Base-by-base conservation (phyloP, 78 protist species). In the Mantamonas sphyraenae region DNA sequence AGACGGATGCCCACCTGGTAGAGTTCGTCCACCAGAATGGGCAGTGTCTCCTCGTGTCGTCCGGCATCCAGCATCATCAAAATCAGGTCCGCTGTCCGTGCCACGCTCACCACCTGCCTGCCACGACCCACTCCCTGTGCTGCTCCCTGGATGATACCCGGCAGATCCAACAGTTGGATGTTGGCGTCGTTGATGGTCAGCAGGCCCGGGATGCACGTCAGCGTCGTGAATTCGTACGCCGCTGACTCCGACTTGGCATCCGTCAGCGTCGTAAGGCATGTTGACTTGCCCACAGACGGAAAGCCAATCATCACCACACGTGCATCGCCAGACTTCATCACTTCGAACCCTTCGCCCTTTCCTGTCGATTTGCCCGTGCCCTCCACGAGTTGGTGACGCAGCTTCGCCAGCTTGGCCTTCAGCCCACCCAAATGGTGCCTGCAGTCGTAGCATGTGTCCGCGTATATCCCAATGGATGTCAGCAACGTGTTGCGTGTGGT, bases 91-190 rank as follows among this genome's bases (percentile, higher is more conserved):
- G 88, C 68, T 3, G 84, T 68, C 2, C 83, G 59, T 14, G 88
- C 92, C 7, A 77, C 76, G 22, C 80, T 83, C 0, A 90, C 63
- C 31, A 90, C 87, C 28, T 80, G 84, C 37, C 77, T 38, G 2
- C 91, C 91, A 16, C 82, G 55, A 1, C 91, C 91, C 55, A 67
- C 79, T 20, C 93, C 93, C 37, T 76, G 67, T 0, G 90, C 38
- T 0, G 93, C 93, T 12, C 96, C 96, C n/a, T 88, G 87, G 63
- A 91, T 84, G 68, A 92, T 92, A 0, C 96, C 96, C 2, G 93
- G 93, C 17, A 88, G 71, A 71, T 90, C 95, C 28, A 84, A 64
- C 9, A 90, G 24, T 63, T 88, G 93, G 28, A 87, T 77, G 17
- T 14, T 1, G 1, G 64, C 14, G 62, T 39, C 84, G 34, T 73